phyloP scores from a whole-genome alignment of 2,329 filamentous ascomycete genomes.

The Capronia coronata region DNA sequence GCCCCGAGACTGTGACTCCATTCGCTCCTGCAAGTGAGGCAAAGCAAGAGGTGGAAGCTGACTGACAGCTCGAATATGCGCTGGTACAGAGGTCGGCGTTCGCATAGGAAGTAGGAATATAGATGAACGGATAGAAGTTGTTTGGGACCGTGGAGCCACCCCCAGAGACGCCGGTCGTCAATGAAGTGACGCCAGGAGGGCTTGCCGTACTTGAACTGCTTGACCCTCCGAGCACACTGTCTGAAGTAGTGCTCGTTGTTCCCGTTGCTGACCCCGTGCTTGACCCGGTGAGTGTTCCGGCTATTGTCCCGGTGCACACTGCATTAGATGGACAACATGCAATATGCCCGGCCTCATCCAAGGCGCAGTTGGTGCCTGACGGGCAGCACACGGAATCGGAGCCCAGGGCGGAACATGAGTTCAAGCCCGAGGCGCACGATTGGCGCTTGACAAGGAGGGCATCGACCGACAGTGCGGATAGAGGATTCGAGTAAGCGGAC shows the following conservation, averaged over 20 bases:
- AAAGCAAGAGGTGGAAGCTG: slow-evolving; percentile 42
- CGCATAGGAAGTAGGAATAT: slow-evolving; percentile 49
- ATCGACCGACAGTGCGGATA: slow-evolving; percentile 20
- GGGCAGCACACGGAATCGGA: slow-evolving; percentile 52
- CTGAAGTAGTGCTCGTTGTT: slow-evolving; percentile 25
- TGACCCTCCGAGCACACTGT: slow-evolving; percentile 23
- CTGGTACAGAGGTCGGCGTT: slow-evolving; percentile 48
- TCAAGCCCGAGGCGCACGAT: slow-evolving; percentile 48
- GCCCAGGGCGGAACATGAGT: slow-evolving; percentile 47
- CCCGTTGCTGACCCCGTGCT: slow-evolving; percentile 3
- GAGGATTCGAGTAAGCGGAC: slow-evolving; percentile 19
- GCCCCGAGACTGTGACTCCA: slow-evolving; percentile 47
- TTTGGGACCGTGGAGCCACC: slow-evolving; percentile 34
- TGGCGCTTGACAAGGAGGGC: slow-evolving; percentile 23
- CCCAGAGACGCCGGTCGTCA: slow-evolving; percentile 35
- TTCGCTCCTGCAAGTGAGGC: slow-evolving; percentile 44
- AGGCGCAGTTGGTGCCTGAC: slow-evolving; percentile 48
- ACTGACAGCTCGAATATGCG: slow-evolving; percentile 49
- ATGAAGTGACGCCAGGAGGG: slow-evolving; percentile 31
- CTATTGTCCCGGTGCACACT: slow-evolving; percentile 52
- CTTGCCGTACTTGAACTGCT: slow-evolving; percentile 25
- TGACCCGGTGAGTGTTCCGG: slow-evolving; percentile 10
- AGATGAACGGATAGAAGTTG: slow-evolving; percentile 47
- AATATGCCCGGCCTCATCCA: slow-evolving; percentile 51
- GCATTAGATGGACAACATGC: slow-evolving; percentile 56